Evolutionary conservation across 371 early-diverging fungal species (phyloP).

Genomic region (Haplosporangium sp.): DNA sequence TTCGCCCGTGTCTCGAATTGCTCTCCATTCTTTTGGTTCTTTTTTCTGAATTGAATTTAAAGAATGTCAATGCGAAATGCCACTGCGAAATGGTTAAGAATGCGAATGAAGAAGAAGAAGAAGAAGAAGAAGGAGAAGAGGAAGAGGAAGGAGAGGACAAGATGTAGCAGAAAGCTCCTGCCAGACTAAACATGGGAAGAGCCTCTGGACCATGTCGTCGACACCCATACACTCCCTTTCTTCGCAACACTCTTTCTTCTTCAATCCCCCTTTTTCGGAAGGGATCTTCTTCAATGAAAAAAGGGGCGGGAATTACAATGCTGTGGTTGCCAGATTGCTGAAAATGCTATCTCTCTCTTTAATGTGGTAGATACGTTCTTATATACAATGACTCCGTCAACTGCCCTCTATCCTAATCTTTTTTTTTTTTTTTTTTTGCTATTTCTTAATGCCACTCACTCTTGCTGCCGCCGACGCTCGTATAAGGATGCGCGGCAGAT

Average conservation of each 20-base stretch:
- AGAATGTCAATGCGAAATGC: neutral
- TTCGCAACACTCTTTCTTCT: too few relatives aligned
- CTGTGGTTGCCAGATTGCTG: too few relatives aligned
- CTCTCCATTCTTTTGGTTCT: too few relatives aligned
- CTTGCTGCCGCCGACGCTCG: slow-evolving; percentile 10
- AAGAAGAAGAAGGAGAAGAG: neutral
- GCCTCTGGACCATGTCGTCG: too few relatives aligned
- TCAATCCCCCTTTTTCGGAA: too few relatives aligned
- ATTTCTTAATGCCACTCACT: neutral
- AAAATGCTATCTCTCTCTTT: too few relatives aligned
- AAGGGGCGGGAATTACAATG: too few relatives aligned
- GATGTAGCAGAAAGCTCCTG: neutral
- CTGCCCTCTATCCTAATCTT: neutral
- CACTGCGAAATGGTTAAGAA: too few relatives aligned
- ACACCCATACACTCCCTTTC: too few relatives aligned
- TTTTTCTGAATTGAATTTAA: neutral
- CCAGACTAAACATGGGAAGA: too few relatives aligned
- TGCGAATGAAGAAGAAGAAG: too few relatives aligned
- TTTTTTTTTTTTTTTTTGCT: neutral
- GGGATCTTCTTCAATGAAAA: too few relatives aligned
- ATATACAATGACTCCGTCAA: neutral
- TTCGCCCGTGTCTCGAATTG: neutral
- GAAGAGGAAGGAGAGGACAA: neutral
- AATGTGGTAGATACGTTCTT: neutral
- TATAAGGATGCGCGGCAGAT: slow-evolving; percentile 34